Percentiles rank a stretch among this genome's conserved stretches.
phyloP scores from a whole-genome alignment of 495 filamentous ascomycete species.

The Penicillium cinerascens region DNA sequence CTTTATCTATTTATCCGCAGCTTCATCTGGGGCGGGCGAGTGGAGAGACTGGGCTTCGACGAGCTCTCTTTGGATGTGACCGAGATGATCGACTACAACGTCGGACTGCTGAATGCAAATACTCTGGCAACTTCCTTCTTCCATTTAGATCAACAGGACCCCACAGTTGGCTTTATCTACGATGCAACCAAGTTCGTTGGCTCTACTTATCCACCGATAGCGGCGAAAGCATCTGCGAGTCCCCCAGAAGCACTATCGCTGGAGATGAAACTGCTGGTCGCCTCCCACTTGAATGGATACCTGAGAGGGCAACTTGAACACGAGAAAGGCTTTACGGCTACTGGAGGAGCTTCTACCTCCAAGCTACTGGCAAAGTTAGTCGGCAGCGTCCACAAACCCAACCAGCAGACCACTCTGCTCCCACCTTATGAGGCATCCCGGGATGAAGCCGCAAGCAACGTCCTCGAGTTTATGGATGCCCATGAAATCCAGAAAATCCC shows the following conservation, averaged over 20 bases:
- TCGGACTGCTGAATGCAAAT: conserved; percentile 63
- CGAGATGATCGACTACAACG: conserved; percentile 79
- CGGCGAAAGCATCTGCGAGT: background rate
- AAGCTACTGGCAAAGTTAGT: conserved; percentile 83
- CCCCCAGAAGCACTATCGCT: conserved; percentile 23
- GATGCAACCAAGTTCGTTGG: conserved; percentile 64
- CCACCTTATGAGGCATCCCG: conserved; percentile 48
- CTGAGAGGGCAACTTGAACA: conserved; percentile 68
- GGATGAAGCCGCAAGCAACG: conserved; percentile 40
- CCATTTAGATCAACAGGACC: conserved; percentile 68
- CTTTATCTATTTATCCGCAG: conserved; percentile 66
- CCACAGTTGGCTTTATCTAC: conserved; percentile 73
- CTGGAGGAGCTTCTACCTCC: conserved; percentile 82
- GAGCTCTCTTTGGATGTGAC: conserved; percentile 81
- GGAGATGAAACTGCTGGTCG: conserved; percentile 57
- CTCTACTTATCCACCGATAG: conserved; percentile 47
- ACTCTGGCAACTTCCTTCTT: conserved; percentile 71
- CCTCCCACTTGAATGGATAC: conserved; percentile 70
- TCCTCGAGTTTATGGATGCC: conserved; percentile 65
- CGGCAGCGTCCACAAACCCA: conserved; percentile 81
- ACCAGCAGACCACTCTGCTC: conserved; percentile 77
- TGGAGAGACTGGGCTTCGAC: conserved; percentile 83
- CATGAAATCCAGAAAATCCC: conserved; percentile 81
- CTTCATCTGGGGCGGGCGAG: conserved; percentile 69
- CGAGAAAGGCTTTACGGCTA: conserved; percentile 78